These are phyloP conservation scores for Rhodotorula babjevae DNA, from an alignment of 768 basidiomycete genomes.

Conservation along the genomic window DNA sequence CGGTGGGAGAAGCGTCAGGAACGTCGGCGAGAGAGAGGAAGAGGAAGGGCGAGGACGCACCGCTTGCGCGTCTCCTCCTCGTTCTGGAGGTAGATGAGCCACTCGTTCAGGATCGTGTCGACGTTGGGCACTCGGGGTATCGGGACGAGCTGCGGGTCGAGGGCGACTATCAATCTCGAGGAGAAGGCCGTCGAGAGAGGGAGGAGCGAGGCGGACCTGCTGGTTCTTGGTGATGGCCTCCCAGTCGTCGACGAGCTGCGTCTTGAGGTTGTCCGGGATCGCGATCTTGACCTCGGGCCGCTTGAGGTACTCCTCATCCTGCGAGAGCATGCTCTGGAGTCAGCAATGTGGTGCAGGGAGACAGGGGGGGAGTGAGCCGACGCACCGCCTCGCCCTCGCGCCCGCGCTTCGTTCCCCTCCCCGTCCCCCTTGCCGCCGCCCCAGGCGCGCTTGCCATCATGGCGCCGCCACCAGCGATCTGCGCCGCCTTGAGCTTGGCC, in stretches of 20 bases:
- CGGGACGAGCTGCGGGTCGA: slow-evolving; percentile 63
- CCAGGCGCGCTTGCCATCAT: no score
- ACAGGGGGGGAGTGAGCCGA: background rate
- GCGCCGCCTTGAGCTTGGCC: slow-evolving; percentile 46
- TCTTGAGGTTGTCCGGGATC: slow-evolving; percentile 85
- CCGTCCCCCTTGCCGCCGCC: background rate
- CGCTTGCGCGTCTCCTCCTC: slow-evolving; percentile 35
- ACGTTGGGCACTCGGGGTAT: slow-evolving; percentile 78
- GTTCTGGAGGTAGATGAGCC: slow-evolving; percentile 58
- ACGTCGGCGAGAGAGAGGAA: background rate
- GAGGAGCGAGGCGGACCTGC: slow-evolving; percentile 56
- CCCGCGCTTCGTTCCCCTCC: slow-evolving; percentile 32
- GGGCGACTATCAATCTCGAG: background rate
- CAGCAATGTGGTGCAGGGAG: background rate
- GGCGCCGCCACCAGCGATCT: slow-evolving; percentile 50
- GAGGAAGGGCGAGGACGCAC: background rate
- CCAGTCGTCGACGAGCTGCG: slow-evolving; percentile 92
- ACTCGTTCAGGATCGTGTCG: slow-evolving; percentile 68
- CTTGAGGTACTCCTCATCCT: slow-evolving; percentile 68
- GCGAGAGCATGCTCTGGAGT: background rate
- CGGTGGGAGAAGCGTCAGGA: background rate
- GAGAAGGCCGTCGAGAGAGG: background rate
- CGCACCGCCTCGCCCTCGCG: slow-evolving; percentile 43
- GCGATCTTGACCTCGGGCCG: slow-evolving; percentile 84
- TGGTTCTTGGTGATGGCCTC: slow-evolving; percentile 92